A percentile compares a stretch with the other conserved stretches of the same genome.
phyloP scores from a whole-genome alignment of 2,329 filamentous ascomycete species.

The Xylariaceae sp. region DNA sequence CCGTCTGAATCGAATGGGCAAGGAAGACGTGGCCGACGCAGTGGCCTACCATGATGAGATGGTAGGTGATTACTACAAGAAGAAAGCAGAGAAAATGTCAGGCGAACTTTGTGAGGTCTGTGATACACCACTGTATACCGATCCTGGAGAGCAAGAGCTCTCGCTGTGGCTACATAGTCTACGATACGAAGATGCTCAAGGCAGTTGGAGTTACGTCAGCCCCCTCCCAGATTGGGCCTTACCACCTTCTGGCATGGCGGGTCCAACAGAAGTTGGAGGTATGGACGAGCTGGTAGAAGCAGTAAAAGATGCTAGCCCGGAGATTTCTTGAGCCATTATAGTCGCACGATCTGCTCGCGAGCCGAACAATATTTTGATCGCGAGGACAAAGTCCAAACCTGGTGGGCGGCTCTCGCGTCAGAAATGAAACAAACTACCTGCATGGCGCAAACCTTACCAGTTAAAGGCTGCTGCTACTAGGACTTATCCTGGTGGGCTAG shows the following conservation, averaged over 20 bases:
- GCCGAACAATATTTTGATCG: not conserved
- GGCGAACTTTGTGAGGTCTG: slow-evolving; percentile 78
- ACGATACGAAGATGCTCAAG: slow-evolving; percentile 79
- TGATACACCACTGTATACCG: slow-evolving; percentile 84
- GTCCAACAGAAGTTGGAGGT: slow-evolving; percentile 63
- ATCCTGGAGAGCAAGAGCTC: slow-evolving; percentile 85
- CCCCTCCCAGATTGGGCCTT: slow-evolving; percentile 81
- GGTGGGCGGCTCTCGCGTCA: not conserved
- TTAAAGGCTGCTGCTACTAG: too few relatives aligned
- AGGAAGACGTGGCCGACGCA: slow-evolving; percentile 85
- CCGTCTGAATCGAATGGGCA: slow-evolving; percentile 84
- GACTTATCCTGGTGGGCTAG: too few relatives aligned
- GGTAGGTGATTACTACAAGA: slow-evolving; percentile 84
- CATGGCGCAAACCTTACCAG: slow-evolving; percentile 4
- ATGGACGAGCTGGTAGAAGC: slow-evolving; percentile 57
- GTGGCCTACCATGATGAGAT: slow-evolving; percentile 93
- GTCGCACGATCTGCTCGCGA: not conserved
- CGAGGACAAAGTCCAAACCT: not conserved
- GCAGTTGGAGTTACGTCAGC: slow-evolving; percentile 84
- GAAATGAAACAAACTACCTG: slow-evolving; percentile 3
- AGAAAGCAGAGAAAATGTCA: slow-evolving; percentile 89
- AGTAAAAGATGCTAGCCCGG: slow-evolving; percentile 41
- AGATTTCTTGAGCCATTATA: slow-evolving; percentile 26
- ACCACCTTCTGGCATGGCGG: slow-evolving; percentile 67
- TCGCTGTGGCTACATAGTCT: slow-evolving; percentile 92